These are phyloP conservation scores for Dentipellis sp. DNA, from an alignment of 768 basidiomycete species.

Conservation along the genomic window DNA sequence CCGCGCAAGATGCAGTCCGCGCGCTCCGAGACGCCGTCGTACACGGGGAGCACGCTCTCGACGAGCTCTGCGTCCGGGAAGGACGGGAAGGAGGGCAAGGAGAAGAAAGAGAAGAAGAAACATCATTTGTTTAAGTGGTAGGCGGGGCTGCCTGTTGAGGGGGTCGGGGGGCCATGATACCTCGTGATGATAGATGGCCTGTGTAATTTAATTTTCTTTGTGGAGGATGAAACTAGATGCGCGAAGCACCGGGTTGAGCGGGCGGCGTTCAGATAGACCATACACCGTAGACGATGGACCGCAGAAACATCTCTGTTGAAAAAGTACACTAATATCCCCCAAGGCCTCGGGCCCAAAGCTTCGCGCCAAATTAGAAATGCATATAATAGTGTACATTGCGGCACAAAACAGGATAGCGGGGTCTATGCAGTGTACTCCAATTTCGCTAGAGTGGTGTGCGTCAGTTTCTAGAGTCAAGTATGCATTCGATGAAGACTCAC, in stretches of 20 bases:
- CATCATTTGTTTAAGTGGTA: slow-evolving; percentile 37
- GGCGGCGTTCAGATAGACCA: neutral
- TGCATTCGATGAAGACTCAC: slow-evolving; percentile 34
- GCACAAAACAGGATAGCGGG: neutral
- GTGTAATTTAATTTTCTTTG: neutral
- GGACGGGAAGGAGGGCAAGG: slow-evolving; percentile 21
- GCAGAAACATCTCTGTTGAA: neutral
- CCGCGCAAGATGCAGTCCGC: slow-evolving; percentile 17
- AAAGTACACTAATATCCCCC: neutral
- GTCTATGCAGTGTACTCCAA: slow-evolving; percentile 8
- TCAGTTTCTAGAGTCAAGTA: neutral
- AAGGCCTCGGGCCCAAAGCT: neutral
- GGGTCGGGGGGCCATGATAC: neutral
- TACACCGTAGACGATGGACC: neutral
- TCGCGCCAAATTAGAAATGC: neutral
- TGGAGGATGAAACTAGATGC: neutral
- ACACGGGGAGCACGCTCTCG: slow-evolving; percentile 36
- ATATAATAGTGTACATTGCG: neutral
- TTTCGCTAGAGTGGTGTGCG: neutral
- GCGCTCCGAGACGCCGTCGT: slow-evolving; percentile 40
- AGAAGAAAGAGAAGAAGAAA: slow-evolving; percentile 74
- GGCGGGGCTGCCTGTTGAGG: neutral
- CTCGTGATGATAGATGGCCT: neutral
- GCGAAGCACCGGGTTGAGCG: neutral
- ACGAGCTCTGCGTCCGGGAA: slow-evolving; percentile 14